These are phyloP conservation scores for Phytopythium cucurbitacearum DNA, from an alignment of 352 stramenopile genomes.

Conservation along the genomic window DNA sequence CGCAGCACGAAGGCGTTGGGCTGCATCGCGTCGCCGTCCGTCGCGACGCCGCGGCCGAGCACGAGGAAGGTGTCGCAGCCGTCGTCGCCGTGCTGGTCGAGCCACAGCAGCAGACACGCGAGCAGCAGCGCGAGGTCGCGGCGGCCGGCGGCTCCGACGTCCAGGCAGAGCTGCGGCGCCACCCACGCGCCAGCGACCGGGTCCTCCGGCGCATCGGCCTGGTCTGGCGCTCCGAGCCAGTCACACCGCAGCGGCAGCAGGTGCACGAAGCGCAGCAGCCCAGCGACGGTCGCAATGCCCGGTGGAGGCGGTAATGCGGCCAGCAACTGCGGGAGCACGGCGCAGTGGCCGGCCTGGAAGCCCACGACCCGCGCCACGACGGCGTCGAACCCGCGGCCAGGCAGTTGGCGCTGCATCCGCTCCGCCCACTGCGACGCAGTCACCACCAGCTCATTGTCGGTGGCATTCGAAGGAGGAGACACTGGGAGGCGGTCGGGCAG, in stretches of 20 bases:
- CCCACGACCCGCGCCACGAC: no score
- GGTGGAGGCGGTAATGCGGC: slow-evolving; percentile 64
- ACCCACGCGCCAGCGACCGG: slow-evolving; percentile 83
- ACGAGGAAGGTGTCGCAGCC: slow-evolving; percentile 71
- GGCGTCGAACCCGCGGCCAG: no score
- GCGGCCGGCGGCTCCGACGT: slow-evolving; percentile 83
- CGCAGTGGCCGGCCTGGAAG: no score
- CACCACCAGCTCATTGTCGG: no score
- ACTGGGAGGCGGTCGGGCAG: no score
- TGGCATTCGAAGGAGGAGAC: no score
- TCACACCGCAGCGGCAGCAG: slow-evolving; percentile 91
- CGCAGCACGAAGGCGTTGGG: slow-evolving; percentile 74
- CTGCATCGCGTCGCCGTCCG: slow-evolving; percentile 66
- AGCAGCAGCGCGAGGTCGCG: slow-evolving; percentile 92
- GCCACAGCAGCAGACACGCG: slow-evolving; percentile 87
- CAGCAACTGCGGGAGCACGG: slow-evolving; percentile 74
- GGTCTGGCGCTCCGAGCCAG: slow-evolving; percentile 39
- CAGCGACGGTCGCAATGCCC: slow-evolving; percentile 20
- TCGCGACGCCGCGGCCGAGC: slow-evolving; percentile 64
- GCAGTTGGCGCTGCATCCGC: no score
- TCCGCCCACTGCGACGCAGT: no score
- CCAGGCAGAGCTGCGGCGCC: slow-evolving; percentile 88
- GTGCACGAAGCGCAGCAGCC: slow-evolving; percentile 85
- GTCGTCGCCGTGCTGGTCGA: slow-evolving; percentile 45
- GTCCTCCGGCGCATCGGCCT: slow-evolving; percentile 41